Evolutionary conservation across 345 rosid genomes (phyloP).

Genomic region (Angophora floribunda): DNA sequence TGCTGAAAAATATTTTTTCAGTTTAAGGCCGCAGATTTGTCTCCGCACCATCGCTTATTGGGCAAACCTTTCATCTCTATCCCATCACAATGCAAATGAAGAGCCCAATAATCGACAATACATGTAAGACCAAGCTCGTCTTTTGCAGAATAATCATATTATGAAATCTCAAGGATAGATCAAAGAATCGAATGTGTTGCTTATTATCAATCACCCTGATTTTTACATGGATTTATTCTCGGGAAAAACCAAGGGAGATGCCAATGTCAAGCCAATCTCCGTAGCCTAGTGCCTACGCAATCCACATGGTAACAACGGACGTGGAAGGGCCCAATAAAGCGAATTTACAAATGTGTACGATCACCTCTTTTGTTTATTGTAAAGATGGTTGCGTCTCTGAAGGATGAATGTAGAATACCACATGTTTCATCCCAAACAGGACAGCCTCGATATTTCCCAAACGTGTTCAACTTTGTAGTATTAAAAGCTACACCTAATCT

Average conservation of each 20-base stretch:
- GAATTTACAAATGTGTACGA: not conserved
- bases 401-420: not conserved
- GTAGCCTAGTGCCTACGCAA: not conserved
- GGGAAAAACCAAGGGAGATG: not conserved
- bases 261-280: not conserved
- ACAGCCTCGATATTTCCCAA: not conserved
- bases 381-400: not conserved
- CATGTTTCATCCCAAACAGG: not conserved
- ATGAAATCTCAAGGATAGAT: not conserved
- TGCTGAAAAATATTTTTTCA: not conserved
- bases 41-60: accelerated
- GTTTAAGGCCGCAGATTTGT: not conserved
- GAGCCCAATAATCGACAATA: not conserved
- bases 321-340: not conserved
- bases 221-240: not conserved
- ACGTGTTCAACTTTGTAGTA: not conserved
- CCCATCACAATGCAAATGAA: not conserved
- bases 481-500: not conserved
- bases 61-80: not conserved
- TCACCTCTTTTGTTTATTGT: not conserved
- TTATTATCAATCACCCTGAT: not conserved
- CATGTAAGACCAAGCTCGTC: not conserved
- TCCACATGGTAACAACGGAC: not conserved
- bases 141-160: not conserved
- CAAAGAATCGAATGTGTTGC: not conserved